Percentiles rank a stretch among this genome's conserved stretches.
Conservation (phyloP, 2,329 filamentous ascomycete species). For the Colletotrichum tanaceti region DNA sequence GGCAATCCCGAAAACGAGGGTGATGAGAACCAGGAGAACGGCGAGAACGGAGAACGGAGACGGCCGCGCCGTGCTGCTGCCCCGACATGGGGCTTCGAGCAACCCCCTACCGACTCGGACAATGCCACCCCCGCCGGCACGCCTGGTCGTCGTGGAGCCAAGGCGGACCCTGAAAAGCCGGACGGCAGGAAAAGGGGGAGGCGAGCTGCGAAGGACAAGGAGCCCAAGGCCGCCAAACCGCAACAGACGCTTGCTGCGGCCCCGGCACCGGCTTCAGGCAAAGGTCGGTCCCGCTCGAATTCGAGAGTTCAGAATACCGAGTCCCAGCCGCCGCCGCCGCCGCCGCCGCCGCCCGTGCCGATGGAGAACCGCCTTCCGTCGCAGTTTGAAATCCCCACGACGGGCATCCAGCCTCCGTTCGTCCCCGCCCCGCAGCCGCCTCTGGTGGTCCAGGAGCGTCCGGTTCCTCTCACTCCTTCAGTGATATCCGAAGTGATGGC, state of each 20-base stretch:
- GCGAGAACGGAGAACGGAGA: constrained; percentile 70
- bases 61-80: constrained; percentile 74
- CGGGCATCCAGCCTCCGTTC: constrained; percentile 58
- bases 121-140: constrained; percentile 68
- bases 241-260: constrained; percentile 58
- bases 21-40: constrained; percentile 66
- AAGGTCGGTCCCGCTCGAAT: constrained; percentile 66
- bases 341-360: constrained; percentile 51
- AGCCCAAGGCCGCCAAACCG: constrained; percentile 54
- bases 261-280: constrained; percentile 53
- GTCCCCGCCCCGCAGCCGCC: constrained; percentile 46
- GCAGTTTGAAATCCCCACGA: constrained; percentile 58
- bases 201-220: constrained; percentile 54
- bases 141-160: constrained; percentile 64
- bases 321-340: constrained; percentile 50
- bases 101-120: constrained; percentile 68
- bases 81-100: constrained; percentile 78
- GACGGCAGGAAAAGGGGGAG: constrained; percentile 56
- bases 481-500: constrained; percentile 66
- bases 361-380: constrained; percentile 56
- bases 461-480: constrained; percentile 49
- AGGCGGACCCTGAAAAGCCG: constrained; percentile 57
- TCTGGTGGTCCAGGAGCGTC: constrained; percentile 49
- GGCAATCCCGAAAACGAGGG: constrained; percentile 69
- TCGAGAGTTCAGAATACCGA: constrained; percentile 63